Evolutionary conservation across 306 rosid species (phyloP).

Genomic region (Cyamopsis tetragonoloba): DNA sequence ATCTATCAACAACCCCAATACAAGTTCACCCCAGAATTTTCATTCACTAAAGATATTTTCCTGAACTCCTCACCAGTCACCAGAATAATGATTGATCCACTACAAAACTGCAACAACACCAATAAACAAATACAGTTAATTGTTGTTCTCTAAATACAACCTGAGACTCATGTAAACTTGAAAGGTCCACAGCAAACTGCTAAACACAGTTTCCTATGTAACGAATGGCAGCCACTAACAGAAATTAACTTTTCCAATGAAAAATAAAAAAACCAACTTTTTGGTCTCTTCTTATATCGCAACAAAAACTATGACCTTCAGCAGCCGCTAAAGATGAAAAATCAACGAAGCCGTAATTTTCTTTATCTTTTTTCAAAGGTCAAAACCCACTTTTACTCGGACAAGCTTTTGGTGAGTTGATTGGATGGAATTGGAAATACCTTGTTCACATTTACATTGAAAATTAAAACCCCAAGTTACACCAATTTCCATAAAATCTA

Average conservation of each 20-base stretch:
- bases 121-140: conserved; percentile 33
- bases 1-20: conserved; percentile 42
- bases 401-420: conserved; percentile 38
- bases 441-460: conserved; percentile 46
- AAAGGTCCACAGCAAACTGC: conserved; percentile 21
- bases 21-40: conserved; percentile 25
- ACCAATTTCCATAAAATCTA: conserved; percentile 20
- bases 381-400: conserved; percentile 39
- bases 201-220: conserved; percentile 26
- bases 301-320: conserved; percentile 39
- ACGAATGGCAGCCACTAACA: conserved; percentile 17
- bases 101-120: conserved; percentile 41
- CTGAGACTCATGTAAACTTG: conserved; percentile 14
- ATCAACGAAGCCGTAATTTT: conserved; percentile 3
- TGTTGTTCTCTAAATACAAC: conserved; percentile 5
- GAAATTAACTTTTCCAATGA: conserved; percentile 4
- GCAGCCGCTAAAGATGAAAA: conserved; percentile 29
- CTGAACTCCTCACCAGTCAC: conserved; percentile 36
- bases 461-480: conserved; percentile 17
- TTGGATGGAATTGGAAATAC: conserved; percentile 35
- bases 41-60: conserved; percentile 26
- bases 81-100: conserved; percentile 29
- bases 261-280: conserved; percentile 17
- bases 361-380: conserved; percentile 12
- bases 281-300: background rate